A percentile compares a stretch with the other conserved stretches of the same genome.
phyloP scores from a whole-genome alignment of 192 early-diverging fungal genomes.

The Glomus cerebriforme region DNA sequence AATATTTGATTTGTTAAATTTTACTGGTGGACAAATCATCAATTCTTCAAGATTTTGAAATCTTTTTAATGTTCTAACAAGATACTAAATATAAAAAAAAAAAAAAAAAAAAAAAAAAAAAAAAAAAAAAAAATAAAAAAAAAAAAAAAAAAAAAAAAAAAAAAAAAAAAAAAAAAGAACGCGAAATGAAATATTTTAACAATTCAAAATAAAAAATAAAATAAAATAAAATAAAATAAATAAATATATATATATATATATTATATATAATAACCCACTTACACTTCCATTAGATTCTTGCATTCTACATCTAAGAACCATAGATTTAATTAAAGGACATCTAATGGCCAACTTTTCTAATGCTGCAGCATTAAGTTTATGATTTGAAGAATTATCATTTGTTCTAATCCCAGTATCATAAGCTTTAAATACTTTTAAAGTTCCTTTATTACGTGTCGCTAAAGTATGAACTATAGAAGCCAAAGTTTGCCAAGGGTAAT shows the following conservation, averaged over 20 bases:
- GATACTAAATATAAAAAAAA: not conserved
- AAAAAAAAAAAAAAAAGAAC: no score
- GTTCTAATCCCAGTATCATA: not conserved
- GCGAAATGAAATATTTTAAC: no score
- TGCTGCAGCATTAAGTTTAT: not conserved
- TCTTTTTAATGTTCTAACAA: not conserved
- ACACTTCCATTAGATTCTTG: slow-evolving; percentile 5
- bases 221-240: no score
- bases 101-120: not conserved
- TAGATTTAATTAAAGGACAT: slow-evolving; percentile 5
- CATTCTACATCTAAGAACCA: slow-evolving; percentile 4
- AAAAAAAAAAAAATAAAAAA: not conserved
- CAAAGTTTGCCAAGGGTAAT: slow-evolving; percentile 5
- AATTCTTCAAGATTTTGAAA: slow-evolving; percentile 25
- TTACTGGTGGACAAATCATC: not conserved
- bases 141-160: not conserved
- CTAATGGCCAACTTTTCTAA: slow-evolving; percentile 13
- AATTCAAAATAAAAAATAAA: no score
- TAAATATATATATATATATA: no score
- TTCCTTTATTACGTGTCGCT: slow-evolving; percentile 5
- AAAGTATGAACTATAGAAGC: slow-evolving; percentile 20
- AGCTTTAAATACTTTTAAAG: slow-evolving; percentile 17
- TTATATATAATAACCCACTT: no score
- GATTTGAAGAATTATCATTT: not conserved
- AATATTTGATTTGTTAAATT: not conserved